Evolutionary conservation across 2,329 filamentous ascomycete genomes (phyloP).

Genomic region (Diaporthe vexans): DNA sequence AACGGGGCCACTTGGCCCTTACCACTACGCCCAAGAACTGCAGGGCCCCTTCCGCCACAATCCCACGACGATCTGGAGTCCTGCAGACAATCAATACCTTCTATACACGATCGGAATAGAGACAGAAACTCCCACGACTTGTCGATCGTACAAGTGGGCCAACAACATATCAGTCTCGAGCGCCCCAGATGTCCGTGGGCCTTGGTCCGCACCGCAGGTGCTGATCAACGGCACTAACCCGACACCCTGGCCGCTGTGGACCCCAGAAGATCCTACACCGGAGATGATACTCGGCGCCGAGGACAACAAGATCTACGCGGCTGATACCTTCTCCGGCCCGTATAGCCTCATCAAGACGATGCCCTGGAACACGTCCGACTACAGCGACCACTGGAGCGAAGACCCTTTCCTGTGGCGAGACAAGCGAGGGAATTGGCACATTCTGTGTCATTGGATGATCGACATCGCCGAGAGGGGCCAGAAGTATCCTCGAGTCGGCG

Average conservation of each 20-base stretch:
- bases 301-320: constrained; percentile 13
- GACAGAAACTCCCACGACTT: constrained; percentile 30
- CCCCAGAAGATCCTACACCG: not conserved
- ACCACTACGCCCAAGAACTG: constrained; percentile 6
- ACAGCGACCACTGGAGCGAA: constrained; percentile 47
- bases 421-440: constrained; percentile 49
- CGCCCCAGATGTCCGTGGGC: constrained; percentile 45
- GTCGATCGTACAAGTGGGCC: constrained; percentile 47
- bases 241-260: constrained; percentile 15
- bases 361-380: constrained; percentile 47
- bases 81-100: constrained; percentile 18
- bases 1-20: constrained; percentile 4
- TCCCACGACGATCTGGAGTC: constrained; percentile 10
- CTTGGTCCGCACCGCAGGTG: constrained; percentile 41
- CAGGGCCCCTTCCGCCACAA: constrained; percentile 13
- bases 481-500: constrained; percentile 28
- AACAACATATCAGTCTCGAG: constrained; percentile 45
- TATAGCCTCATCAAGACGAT: constrained; percentile 43
- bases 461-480: constrained; percentile 24
- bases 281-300: constrained; percentile 26
- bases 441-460: constrained; percentile 43
- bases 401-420: constrained; percentile 51
- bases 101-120: constrained; percentile 27
- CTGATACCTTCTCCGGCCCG: not conserved
- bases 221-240: constrained; percentile 43